Conservation (phyloP, 768 basidiomycete species). For the Termitomyces sp. region DNA sequence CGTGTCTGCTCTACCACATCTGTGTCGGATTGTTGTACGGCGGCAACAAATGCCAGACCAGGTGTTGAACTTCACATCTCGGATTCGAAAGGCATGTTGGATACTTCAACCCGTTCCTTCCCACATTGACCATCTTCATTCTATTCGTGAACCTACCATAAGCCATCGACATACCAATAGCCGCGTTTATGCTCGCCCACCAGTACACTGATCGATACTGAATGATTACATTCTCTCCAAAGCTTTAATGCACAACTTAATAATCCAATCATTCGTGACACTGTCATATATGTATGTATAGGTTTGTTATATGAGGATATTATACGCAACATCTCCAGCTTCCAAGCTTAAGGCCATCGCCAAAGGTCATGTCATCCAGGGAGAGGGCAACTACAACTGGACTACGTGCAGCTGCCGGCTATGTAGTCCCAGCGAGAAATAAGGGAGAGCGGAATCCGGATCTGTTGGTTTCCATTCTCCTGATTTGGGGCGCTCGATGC, state of each 20-base stretch:
- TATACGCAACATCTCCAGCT: too few relatives aligned
- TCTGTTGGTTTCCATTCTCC: too few relatives aligned
- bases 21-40: slow-evolving; percentile 32
- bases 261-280: neutral
- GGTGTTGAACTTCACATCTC: slow-evolving; percentile 24
- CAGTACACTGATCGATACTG: neutral
- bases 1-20: slow-evolving; percentile 27
- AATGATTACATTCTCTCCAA: neutral
- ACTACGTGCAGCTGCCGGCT: too few relatives aligned
- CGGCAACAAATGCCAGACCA: slow-evolving; percentile 29
- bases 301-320: neutral
- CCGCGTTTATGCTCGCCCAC: neutral
- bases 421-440: too few relatives aligned
- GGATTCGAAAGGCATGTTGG: slow-evolving; percentile 11
- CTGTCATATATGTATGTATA: neutral
- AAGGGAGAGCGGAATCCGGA: too few relatives aligned
- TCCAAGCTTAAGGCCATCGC: too few relatives aligned
- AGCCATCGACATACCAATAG: neutral
- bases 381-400: too few relatives aligned
- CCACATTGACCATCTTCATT: neutral
- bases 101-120: slow-evolving; percentile 5
- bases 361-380: too few relatives aligned
- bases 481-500: too few relatives aligned
- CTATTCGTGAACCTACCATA: neutral
- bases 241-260: neutral